These are phyloP conservation scores for Brassica carinata DNA, from an alignment of 345 rosid genomes.

Conservation along the genomic window DNA sequence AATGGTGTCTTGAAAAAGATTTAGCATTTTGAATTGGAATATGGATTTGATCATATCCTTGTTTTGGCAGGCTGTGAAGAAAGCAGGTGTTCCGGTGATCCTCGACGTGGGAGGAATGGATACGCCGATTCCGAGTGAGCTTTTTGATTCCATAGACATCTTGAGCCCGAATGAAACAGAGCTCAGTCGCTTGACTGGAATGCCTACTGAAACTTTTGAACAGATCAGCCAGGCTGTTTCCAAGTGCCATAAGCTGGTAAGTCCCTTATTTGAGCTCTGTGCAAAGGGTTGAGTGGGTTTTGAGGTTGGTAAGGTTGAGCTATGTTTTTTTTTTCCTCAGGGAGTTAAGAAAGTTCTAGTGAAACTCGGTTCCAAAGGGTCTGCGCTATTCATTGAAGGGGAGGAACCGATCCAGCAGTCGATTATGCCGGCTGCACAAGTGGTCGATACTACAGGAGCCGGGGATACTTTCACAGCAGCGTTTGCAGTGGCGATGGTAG, in stretches of 20 bases:
- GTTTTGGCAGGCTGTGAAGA: conserved; percentile 69
- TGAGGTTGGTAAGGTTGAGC: conserved; percentile 16
- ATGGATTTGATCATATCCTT: background rate
- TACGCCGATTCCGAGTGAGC: conserved; percentile 69
- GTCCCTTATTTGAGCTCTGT: conserved; percentile 12
- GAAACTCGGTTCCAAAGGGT: conserved; percentile 91
- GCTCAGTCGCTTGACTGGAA: conserved; percentile 73
- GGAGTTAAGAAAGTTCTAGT: conserved; percentile 83
- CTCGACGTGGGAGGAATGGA: conserved; percentile 99
- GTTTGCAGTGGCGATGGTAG: conserved; percentile 88
- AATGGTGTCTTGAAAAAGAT: background rate
- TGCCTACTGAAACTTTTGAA: conserved; percentile 77
- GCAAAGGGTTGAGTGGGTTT: background rate
- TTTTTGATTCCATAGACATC: conserved; percentile 64
- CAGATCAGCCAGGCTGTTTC: conserved; percentile 67
- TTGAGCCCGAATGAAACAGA: conserved; percentile 94
- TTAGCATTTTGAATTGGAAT: background rate
- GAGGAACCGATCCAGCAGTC: conserved; percentile 72
- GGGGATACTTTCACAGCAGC: conserved; percentile 98
- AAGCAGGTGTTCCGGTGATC: conserved; percentile 80
- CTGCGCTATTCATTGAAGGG: conserved; percentile 78
- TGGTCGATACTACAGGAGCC: conserved; percentile 93
- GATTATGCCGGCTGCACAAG: conserved; percentile 65
- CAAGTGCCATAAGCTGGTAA: conserved; percentile 71
- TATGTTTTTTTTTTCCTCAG: conserved; percentile 43